Conservation (phyloP, 176 grass and related monocot genomes). For the Cymbopogon citratus region DNA sequence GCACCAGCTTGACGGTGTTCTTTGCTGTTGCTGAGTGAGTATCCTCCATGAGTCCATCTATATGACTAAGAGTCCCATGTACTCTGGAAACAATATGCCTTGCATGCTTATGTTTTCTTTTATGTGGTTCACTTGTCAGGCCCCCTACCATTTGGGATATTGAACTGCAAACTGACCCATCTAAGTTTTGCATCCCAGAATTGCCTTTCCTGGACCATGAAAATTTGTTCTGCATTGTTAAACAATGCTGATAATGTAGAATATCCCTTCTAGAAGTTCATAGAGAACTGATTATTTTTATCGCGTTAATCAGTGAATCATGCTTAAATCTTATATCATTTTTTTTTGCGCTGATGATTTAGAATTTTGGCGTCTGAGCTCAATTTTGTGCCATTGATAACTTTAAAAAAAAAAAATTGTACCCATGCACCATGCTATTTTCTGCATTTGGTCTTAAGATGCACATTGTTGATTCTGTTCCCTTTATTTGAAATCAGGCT, state of each 20-base stretch:
- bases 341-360: neutral
- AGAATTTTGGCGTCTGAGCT: neutral
- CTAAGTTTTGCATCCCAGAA: neutral
- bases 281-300: neutral
- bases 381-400: too few relatives aligned
- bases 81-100: neutral
- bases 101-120: neutral
- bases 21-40: constrained; percentile 73
- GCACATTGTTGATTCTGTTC: neutral
- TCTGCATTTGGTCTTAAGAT: neutral
- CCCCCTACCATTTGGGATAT: neutral
- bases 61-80: neutral
- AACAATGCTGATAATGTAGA: neutral
- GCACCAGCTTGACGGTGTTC: constrained; percentile 56
- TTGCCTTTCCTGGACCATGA: neutral
- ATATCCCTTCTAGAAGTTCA: neutral
- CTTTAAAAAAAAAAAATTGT: too few relatives aligned
- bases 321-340: neutral
- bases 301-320: neutral
- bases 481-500: constrained; percentile 43
- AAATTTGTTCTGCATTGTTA: neutral
- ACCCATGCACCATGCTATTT: neutral
- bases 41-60: neutral
- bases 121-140: neutral
- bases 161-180: constrained; percentile 1